Evolutionary conservation across 1,139 yeast genomes (phyloP).

Genomic region (Suhomyces guaymorum): DNA sequence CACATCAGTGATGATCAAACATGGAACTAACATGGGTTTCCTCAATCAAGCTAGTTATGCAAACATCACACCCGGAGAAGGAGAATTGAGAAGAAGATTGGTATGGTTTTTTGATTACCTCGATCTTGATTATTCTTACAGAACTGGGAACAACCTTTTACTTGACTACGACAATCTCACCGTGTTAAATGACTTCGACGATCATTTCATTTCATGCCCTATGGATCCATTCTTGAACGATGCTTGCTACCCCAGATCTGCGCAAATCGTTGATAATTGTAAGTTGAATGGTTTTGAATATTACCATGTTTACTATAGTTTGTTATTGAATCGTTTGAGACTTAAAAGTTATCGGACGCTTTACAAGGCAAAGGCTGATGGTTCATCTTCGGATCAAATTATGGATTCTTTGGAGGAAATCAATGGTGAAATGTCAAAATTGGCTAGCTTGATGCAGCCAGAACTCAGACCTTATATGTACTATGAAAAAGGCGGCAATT

Average conservation of each 20-base stretch:
- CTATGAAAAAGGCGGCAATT: constrained; percentile 3
- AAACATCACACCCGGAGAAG: constrained; percentile 9
- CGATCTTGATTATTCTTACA: constrained; percentile 25
- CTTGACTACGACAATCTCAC: constrained; percentile 20
- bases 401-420: constrained; percentile 12
- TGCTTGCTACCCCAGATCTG: too few species aligned
- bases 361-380: constrained; percentile 17
- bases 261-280: constrained; percentile 8
- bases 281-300: constrained; percentile 9
- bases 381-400: constrained; percentile 9
- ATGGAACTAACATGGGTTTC: constrained; percentile 23
- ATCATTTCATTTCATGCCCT: constrained; percentile 13
- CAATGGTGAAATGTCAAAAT: constrained; percentile 20
- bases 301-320: constrained; percentile 19
- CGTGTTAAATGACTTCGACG: constrained; percentile 16
- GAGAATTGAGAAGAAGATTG: constrained; percentile 18
- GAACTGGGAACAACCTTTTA: constrained; percentile 24
- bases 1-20: constrained; percentile 23
- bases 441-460: constrained; percentile 23
- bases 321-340: constrained; percentile 23
- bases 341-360: constrained; percentile 22
- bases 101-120: constrained; percentile 27
- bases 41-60: constrained; percentile 6
- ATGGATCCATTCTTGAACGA: constrained; percentile 8
- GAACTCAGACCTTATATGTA: constrained; percentile 19